Percentiles rank a stretch among this genome's conserved stretches.
phyloP scores from a whole-genome alignment of 2,329 filamentous ascomycete genomes.

The Xylogone sp. region DNA sequence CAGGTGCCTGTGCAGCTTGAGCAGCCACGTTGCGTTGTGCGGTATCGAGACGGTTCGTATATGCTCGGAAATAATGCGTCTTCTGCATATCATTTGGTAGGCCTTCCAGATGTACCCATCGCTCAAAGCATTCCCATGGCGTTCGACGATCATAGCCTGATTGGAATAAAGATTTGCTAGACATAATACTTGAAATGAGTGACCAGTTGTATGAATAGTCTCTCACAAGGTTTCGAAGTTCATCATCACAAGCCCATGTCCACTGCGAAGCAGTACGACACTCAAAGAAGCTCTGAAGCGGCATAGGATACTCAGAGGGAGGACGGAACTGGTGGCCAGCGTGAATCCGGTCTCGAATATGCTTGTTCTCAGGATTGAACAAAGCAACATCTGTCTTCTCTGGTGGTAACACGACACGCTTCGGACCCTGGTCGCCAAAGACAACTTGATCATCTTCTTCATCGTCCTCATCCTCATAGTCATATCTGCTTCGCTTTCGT shows the following conservation, averaged over 20 bases:
- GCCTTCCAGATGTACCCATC: conserved; percentile 90
- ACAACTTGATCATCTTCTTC: conserved; percentile 47
- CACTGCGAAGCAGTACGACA: conserved; percentile 83
- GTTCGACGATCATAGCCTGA: conserved; percentile 87
- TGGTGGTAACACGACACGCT: conserved; percentile 51
- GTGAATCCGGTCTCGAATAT: conserved; percentile 84
- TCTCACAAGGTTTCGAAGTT: conserved; percentile 77
- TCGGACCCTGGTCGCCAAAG: conserved; percentile 17
- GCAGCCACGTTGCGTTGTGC: conserved; percentile 49
- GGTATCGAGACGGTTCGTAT: conserved; percentile 56
- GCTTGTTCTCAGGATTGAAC: conserved; percentile 85
- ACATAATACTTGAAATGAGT: conserved; percentile 78
- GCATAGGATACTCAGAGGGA: conserved; percentile 89
- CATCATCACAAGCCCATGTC: conserved; percentile 86
- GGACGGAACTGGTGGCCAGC: conserved; percentile 90
- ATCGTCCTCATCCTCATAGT: conserved; percentile 71
- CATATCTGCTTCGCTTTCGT: conserved; percentile 76
- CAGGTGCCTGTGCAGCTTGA: conserved; percentile 27
- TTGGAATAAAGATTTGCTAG: conserved; percentile 70
- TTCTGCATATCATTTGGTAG: conserved; percentile 91
- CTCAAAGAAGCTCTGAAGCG: conserved; percentile 86
- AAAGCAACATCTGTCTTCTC: conserved; percentile 76
- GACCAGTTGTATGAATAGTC: conserved; percentile 99
- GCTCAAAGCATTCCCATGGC: conserved; percentile 97
- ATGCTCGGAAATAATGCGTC: conserved; percentile 86